Percentiles rank a stretch among this genome's conserved stretches.
Evolutionary conservation across 495 filamentous ascomycete genomes (phyloP).

Genomic region (Penicillium roqueforti): DNA sequence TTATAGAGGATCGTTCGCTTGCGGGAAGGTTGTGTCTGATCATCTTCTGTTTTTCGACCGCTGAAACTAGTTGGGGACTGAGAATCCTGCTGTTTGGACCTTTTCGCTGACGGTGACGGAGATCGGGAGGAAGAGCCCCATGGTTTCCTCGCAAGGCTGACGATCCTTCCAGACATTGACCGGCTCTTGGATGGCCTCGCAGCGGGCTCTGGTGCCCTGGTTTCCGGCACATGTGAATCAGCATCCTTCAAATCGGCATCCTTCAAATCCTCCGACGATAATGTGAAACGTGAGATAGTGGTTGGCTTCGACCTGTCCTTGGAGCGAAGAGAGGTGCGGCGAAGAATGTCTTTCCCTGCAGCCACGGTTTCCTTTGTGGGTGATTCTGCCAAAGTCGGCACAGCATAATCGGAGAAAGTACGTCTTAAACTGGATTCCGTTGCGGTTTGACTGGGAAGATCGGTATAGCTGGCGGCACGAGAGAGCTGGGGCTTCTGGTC

Average conservation of each 20-base stretch:
- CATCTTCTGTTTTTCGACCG: slow-evolving; percentile 19
- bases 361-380: slow-evolving; percentile 43
- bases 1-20: slow-evolving; percentile 41
- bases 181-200: slow-evolving; percentile 43
- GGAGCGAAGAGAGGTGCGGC: slow-evolving; percentile 41
- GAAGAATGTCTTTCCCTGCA: slow-evolving; percentile 45
- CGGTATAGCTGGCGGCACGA: slow-evolving; percentile 43
- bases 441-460: slow-evolving; percentile 30
- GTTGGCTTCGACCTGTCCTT: slow-evolving; percentile 31
- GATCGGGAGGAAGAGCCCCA: slow-evolving; percentile 65
- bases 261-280: slow-evolving; percentile 36
- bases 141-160: slow-evolving; percentile 61
- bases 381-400: slow-evolving; percentile 31
- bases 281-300: slow-evolving; percentile 36
- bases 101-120: slow-evolving; percentile 52
- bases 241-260: slow-evolving; percentile 34
- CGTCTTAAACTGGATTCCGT: slow-evolving; percentile 32
- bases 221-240: slow-evolving; percentile 25
- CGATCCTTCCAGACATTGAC: slow-evolving; percentile 60
- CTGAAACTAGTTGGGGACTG: slow-evolving; percentile 32
- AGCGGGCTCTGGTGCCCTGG: slow-evolving; percentile 37
- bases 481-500: slow-evolving; percentile 27
- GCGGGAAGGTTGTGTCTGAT: slow-evolving; percentile 28
- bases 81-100: slow-evolving; percentile 34
- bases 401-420: slow-evolving; percentile 43